Percentiles rank a stretch among this genome's conserved stretches.
These are phyloP conservation scores for Erodium trifolium DNA, from an alignment of 441 rosid species.

Conservation along the genomic window DNA sequence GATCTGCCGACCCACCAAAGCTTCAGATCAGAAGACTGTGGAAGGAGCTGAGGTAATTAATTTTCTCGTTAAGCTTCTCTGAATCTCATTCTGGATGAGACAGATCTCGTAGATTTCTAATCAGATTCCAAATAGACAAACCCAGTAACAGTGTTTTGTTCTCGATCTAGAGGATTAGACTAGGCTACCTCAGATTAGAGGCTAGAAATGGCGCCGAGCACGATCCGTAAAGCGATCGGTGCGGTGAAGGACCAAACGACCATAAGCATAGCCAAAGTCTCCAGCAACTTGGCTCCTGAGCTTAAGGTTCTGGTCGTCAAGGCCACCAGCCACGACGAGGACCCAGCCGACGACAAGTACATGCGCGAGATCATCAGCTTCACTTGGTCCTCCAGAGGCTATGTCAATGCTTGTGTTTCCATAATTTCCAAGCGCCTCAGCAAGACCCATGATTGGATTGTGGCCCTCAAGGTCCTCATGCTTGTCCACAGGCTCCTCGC, in stretches of 20 bases:
- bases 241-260: constrained; percentile 93
- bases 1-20: neutral
- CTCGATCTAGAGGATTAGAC: neutral
- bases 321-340: constrained; percentile 96
- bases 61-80: neutral
- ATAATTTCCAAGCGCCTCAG: constrained; percentile 71
- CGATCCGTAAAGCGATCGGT: constrained; percentile 89
- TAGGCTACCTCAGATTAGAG: neutral
- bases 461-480: constrained; percentile 68
- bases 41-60: neutral
- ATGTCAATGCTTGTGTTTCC: constrained; percentile 62
- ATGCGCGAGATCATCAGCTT: constrained; percentile 61
- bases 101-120: neutral
- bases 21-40: neutral
- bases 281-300: constrained; percentile 90
- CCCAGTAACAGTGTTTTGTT: neutral
- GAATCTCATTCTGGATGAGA: neutral
- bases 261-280: constrained; percentile 82
- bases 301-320: constrained; percentile 89
- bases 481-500: constrained; percentile 68
- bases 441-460: constrained; percentile 93
- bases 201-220: constrained; percentile 60
- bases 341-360: constrained; percentile 72
- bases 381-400: constrained; percentile 67
- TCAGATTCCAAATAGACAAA: neutral